Base-by-base conservation (phyloP, 169 alveolate species). In the Eimeria maxima region DNA sequence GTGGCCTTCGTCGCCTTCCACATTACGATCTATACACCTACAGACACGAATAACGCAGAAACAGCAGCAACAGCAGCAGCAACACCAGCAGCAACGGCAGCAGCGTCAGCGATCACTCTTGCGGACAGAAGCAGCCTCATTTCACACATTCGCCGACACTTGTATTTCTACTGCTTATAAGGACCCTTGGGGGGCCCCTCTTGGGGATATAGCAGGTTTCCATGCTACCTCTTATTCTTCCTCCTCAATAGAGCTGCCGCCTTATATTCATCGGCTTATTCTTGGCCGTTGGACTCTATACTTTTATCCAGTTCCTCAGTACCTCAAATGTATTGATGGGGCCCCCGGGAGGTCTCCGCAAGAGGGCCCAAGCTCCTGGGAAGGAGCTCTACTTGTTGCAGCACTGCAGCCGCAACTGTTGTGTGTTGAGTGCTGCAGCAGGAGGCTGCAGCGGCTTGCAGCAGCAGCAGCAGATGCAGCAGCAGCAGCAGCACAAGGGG, bases 391-490 rank as follows among this genome's bases (percentile, higher is more conserved):
- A 29, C 91, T 83, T 55, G 91, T 83, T n/a, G 74, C 91, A 2
- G 55, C 44, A 50, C 44, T 83, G 71, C 91, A 55, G 91, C 91
- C 91, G 20, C 45, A 53, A 29, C 47, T 83, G 71, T 24, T 83
- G 57, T 83, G 91, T 14, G 50, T 83, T 10, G 91, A 83, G 55
- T 83, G 91, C 91, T 83, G 91, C 91, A 83, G 76, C 91, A 83
- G 91, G 76, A 83, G 91, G 27, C 76, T 83, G 76, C 74, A 55
- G 74, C 67, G 27, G 74, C 76, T 83, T 29, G 47, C 76, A 29
- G 91, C 76, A 53, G 91, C 91, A 83, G 91, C 91, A 55, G 74
- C 76, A 53, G 55, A 63, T 14, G 91, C 91, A 7, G 91, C 91
- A 50, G 71, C 91, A 55, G 91, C 91, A 29, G 91, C 91, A 11